Conservation (phyloP, 2,329 filamentous ascomycete genomes). For the Hymenoscyphus linearis region DNA sequence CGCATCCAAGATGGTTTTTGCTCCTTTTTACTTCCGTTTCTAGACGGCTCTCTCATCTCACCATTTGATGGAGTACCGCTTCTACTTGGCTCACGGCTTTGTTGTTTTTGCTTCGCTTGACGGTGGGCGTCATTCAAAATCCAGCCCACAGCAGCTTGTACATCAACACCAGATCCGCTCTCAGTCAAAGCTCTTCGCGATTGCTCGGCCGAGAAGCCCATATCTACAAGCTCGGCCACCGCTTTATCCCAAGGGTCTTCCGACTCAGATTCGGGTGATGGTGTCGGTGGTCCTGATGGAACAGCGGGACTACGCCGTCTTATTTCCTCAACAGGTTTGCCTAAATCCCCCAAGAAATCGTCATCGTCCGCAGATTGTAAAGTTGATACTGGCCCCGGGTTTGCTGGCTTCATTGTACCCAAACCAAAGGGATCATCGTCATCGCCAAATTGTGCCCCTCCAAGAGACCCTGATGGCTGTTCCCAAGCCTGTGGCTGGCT, state of each 20-base stretch:
- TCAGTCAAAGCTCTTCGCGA: slow-evolving; percentile 74
- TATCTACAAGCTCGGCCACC: slow-evolving; percentile 85
- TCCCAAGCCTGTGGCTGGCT: slow-evolving; percentile 51
- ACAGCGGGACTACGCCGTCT: slow-evolving; percentile 38
- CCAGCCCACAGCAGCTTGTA: slow-evolving; percentile 84
- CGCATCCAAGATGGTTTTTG: slow-evolving; percentile 58
- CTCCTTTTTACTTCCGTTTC: slow-evolving; percentile 33
- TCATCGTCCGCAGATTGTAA: slow-evolving; percentile 47
- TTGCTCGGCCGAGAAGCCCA: slow-evolving; percentile 85
- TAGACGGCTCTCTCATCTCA: slow-evolving; percentile 24
- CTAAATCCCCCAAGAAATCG: slow-evolving; percentile 61
- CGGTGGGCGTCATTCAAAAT: slow-evolving; percentile 86
- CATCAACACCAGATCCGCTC: slow-evolving; percentile 72
- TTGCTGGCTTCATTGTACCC: slow-evolving; percentile 45
- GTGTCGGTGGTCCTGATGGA: slow-evolving; percentile 21
- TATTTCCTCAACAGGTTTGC: slow-evolving; percentile 59
- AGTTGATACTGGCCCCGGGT: slow-evolving; percentile 26
- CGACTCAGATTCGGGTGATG: slow-evolving; percentile 20
- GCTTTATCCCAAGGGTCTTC: slow-evolving; percentile 70
- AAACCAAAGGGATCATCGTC: slow-evolving; percentile 89
- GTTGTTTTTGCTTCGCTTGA: slow-evolving; percentile 69
- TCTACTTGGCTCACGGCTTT: slow-evolving; percentile 38
- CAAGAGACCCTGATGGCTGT: slow-evolving; percentile 26
- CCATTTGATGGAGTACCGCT: slow-evolving; percentile 21
- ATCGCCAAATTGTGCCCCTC: slow-evolving; percentile 38